Conservation (phyloP, 352 stramenopile species). For the Phytophthora sp. region DNA sequence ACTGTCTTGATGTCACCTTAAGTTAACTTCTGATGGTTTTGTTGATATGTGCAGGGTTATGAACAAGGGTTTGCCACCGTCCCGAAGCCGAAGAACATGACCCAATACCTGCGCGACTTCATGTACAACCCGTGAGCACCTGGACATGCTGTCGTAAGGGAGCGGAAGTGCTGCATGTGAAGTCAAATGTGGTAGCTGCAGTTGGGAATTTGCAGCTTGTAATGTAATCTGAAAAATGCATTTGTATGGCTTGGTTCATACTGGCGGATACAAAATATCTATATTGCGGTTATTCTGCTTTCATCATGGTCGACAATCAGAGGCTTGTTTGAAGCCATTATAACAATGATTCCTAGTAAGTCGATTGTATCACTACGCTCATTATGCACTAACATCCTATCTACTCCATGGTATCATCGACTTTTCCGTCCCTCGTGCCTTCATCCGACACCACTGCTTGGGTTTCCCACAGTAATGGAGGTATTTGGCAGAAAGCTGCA, state of each 20-base stretch:
- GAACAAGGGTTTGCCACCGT: slow-evolving; percentile 60
- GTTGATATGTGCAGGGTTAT: slow-evolving; percentile 47
- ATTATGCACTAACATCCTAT: slow-evolving; percentile 2
- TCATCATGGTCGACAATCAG: too few species aligned
- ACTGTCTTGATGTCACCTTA: background rate
- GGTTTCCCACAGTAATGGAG: slow-evolving; percentile 10
- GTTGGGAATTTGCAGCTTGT: slow-evolving; percentile 6
- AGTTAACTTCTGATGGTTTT: slow-evolving; percentile 8
- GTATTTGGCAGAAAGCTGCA: slow-evolving; percentile 42
- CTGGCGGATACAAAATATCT: background rate
- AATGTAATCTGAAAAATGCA: slow-evolving; percentile 24
- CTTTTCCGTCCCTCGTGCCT: too few species aligned
- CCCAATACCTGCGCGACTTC: slow-evolving; percentile 53
- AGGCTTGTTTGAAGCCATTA: too few species aligned
- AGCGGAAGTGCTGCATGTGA: background rate
- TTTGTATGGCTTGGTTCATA: background rate
- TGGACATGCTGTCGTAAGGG: background rate
- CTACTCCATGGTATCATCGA: too few species aligned
- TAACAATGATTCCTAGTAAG: too few species aligned
- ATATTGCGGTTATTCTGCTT: too few species aligned
- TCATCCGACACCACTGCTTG: background rate
- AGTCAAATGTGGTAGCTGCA: slow-evolving; percentile 16
- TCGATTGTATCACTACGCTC: slow-evolving; percentile 1
- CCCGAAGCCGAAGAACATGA: slow-evolving; percentile 51
- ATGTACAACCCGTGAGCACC: slow-evolving; percentile 69